Base-by-base conservation (phyloP, 1,284 basidiomycete species). In the Tetrapyrgos nigripes region DNA sequence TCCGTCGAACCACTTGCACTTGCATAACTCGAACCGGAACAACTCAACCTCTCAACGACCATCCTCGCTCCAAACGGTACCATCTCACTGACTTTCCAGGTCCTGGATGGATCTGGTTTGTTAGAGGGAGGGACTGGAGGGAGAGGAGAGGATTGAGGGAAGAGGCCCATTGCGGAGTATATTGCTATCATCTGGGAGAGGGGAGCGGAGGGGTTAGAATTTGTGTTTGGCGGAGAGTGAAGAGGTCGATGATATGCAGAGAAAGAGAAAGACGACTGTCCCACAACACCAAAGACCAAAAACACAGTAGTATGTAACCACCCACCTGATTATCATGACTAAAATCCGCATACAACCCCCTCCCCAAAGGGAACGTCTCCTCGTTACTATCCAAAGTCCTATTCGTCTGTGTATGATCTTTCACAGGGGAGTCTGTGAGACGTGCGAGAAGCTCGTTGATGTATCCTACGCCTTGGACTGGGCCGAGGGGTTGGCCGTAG, bases 371-470 rank as follows among this genome's bases (percentile, higher is more conserved):
- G 74, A 96, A 96, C 0, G 91, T 92, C 2, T 65, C 64, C 0
- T 86, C 84, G 11, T 83, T 79, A 1, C 74, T 64, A 67, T 92
- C 87, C 29, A 96, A 82, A 1, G 93, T 96, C n/a, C 74, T 72
- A 72, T 95, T 95, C 4, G 89, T 92, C 65, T 90, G 89, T 0
- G 93, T 94, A 55, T 78, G 68, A 73, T 94, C 92, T 27, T 69
- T 70, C 5, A 91, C 87, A 0, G 83, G 80, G 14, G 73, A 70
- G 13, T 80, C 78, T 0, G 86, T 90, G 28, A 95, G 79, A n/a
- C 93, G 84, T 1, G 92, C 90, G 19, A 95, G 75, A 35, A 96
- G 84, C 72, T 95, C 93, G 70, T 94, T 94, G 65, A 92, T 76
- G 69, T 89, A 95, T 3, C 93, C 93, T 5, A 93, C 89, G 45